These are phyloP conservation scores for Neurospora sp. DNA, from an alignment of 495 filamentous ascomycete genomes.

Conservation along the genomic window DNA sequence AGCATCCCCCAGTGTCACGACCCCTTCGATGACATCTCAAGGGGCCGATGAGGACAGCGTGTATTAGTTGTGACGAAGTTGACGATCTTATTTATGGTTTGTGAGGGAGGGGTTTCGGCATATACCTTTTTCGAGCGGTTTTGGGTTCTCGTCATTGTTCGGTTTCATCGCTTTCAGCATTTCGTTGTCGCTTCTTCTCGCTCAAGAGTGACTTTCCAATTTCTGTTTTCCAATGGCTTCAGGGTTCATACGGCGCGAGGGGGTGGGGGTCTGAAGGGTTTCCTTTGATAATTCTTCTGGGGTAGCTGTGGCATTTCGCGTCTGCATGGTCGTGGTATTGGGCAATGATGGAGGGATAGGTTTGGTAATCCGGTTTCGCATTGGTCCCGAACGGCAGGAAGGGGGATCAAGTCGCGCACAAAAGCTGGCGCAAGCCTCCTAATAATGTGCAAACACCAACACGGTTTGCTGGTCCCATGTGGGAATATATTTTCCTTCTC, in stretches of 20 bases:
- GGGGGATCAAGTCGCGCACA: slow-evolving; percentile 20
- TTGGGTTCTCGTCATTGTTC: slow-evolving; percentile 13
- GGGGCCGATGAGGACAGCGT: slow-evolving; percentile 51
- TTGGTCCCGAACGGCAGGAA: slow-evolving; percentile 14
- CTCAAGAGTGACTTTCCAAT: slow-evolving; percentile 6
- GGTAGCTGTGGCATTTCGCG: slow-evolving; percentile 21
- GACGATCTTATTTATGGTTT: slow-evolving; percentile 37
- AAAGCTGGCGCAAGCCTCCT: slow-evolving; percentile 34
- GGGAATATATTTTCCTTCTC: slow-evolving; percentile 26
- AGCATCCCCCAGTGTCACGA: slow-evolving; percentile 46
- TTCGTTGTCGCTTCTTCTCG: slow-evolving; percentile 13
- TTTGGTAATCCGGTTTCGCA: slow-evolving; percentile 36
- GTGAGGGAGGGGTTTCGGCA: slow-evolving; percentile 32
- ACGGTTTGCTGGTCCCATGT: slow-evolving; percentile 44
- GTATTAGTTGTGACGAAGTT: slow-evolving; percentile 39
- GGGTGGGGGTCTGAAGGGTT: slow-evolving; percentile 10
- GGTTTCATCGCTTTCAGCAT: slow-evolving; percentile 21
- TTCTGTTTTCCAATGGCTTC: slow-evolving; percentile 11
- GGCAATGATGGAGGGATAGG: slow-evolving; percentile 34
- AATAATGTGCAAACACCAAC: slow-evolving; percentile 33
- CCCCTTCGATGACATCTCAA: slow-evolving; percentile 52
- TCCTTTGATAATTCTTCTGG: slow-evolving; percentile 17
- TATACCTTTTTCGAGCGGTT: slow-evolving; percentile 33
- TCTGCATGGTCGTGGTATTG: slow-evolving; percentile 36
- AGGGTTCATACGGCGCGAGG: slow-evolving; percentile 18